These are phyloP conservation scores for Teratosphaeria nubilosa DNA, from an alignment of 2,329 filamentous ascomycete genomes.

Conservation along the genomic window DNA sequence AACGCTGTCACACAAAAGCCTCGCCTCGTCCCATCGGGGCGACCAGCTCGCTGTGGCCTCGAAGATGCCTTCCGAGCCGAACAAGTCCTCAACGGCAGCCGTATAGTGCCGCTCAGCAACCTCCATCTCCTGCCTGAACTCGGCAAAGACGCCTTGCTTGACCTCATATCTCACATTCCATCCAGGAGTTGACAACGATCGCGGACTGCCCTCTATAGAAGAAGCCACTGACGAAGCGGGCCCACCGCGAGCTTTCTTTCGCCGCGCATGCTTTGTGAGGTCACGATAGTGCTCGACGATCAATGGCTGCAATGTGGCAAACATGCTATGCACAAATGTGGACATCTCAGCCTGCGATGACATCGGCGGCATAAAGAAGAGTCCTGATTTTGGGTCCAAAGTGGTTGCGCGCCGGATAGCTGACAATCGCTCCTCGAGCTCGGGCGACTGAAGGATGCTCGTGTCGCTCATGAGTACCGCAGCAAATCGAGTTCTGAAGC, in stretches of 20 bases:
- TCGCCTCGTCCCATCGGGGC: conserved; percentile 82
- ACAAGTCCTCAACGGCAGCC: conserved; percentile 71
- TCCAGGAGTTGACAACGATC: conserved; percentile 71
- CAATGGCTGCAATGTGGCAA: conserved; percentile 61
- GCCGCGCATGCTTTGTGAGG: conserved; percentile 78
- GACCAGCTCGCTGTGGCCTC: conserved; percentile 86
- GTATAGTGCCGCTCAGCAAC: conserved; percentile 76
- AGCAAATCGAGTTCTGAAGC: conserved; percentile 67
- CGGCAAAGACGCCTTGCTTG: conserved; percentile 81
- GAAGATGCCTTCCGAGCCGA: conserved; percentile 66
- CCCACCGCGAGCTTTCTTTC: conserved; percentile 72
- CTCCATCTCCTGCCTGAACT: conserved; percentile 90
- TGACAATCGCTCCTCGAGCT: conserved; percentile 65
- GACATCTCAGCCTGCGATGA: conserved; percentile 61
- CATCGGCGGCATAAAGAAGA: conserved; percentile 74
- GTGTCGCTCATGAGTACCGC: conserved; percentile 70
- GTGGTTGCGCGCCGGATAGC: conserved; percentile 70
- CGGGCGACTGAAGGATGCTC: conserved; percentile 45
- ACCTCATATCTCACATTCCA: conserved; percentile 95
- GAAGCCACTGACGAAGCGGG: conserved; percentile 73
- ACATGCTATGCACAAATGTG: conserved; percentile 61
- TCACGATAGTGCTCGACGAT: conserved; percentile 89
- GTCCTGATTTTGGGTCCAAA: conserved; percentile 65
- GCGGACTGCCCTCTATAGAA: conserved; percentile 68
- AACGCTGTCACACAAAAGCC: conserved; percentile 72